phyloP scores from a whole-genome alignment of 495 filamentous ascomycete genomes.

The Penicillium bovifimosum region DNA sequence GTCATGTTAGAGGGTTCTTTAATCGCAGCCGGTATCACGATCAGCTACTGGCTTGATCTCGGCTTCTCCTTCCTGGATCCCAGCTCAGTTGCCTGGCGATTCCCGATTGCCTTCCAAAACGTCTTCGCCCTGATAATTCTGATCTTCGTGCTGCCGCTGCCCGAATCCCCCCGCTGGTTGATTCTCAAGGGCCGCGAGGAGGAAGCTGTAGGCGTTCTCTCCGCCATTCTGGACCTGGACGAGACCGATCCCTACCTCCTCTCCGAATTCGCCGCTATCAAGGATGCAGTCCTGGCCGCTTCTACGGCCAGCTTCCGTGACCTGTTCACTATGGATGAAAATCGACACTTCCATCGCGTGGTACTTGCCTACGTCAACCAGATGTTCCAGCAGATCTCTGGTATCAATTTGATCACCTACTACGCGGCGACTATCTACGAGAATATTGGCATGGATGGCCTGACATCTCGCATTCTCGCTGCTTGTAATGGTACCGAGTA shows the following conservation, averaged over 20 bases:
- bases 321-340: conserved; percentile 63
- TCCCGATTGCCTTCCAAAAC: conserved; percentile 37
- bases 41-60: conserved; percentile 47
- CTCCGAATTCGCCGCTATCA: conserved; percentile 64
- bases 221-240: conserved; percentile 22
- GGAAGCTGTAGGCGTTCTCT: conserved; percentile 33
- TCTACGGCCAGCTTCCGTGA: conserved; percentile 58
- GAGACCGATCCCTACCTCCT: conserved; percentile 42
- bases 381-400: conserved; percentile 70
- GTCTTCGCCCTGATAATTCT: conserved; percentile 32
- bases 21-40: conserved; percentile 38
- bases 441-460: conserved; percentile 49
- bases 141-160: conserved; percentile 28
- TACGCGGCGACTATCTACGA: conserved; percentile 65
- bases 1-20: conserved; percentile 35
- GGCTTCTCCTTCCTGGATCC: conserved; percentile 34
- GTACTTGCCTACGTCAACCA: conserved; percentile 69
- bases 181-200: conserved; percentile 33
- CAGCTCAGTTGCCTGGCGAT: conserved; percentile 33
- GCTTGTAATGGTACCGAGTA: conserved; percentile 70
- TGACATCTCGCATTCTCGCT: conserved; percentile 60
- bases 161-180: conserved; percentile 43
- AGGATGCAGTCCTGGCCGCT: conserved; percentile 67
- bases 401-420: conserved; percentile 72
- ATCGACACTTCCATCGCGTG: conserved; percentile 69